Base-by-base conservation (phyloP, 352 stramenopile species). In the Globisporangium acanthophoron region DNA sequence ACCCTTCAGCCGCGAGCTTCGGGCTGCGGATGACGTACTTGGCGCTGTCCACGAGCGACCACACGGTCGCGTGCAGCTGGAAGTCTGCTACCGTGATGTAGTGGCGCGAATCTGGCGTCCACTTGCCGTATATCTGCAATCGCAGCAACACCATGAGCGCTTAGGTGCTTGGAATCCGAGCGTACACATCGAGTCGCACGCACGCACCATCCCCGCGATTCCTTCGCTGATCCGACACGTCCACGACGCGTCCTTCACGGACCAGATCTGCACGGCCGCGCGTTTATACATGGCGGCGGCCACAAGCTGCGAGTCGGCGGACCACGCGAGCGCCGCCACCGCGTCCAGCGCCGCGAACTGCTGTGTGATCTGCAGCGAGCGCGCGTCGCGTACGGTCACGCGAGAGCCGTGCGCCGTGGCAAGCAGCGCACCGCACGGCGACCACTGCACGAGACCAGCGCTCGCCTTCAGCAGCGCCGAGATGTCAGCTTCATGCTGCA, bases 61-160 rank as follows among this genome's bases (percentile, higher is more conserved):
- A 94, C 33, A 94, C 80, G 3, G 78, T 92, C 27, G 79, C 82
- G 51, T 92, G 83, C 24, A 94, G 64, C 59, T 90, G 82, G 51
- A 94, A 94, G 64, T 94, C 85, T n/a, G 84, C 86, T 13, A 94
- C 77, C 0, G 82, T 92, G 54, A 94, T 65, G 5, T 91, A 54
- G 47, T 94, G 84, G 16, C 79, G 75, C 48, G 78, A 66, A 39
- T 88, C 81, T 0, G 84, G 78, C 0, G 66, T 62, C 84, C 84
- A 94, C 41, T 69, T 61, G 3, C 65, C 74, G 40, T 66, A 69
- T 5, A 66, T 51, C 52, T 71, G 43, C 18, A 24, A 45, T 45
- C 13, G 12, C 40, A 12, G 31, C 31, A 37, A 9, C 31, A 37
- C 31, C 31, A 37, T 24, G 21, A 24, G 21, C 21, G 21, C 21